A percentile compares a stretch with the other conserved stretches of the same genome.
These are phyloP conservation scores for Cladorrhinum sp. DNA, from an alignment of 2,329 filamentous ascomycete species.

Conservation along the genomic window DNA sequence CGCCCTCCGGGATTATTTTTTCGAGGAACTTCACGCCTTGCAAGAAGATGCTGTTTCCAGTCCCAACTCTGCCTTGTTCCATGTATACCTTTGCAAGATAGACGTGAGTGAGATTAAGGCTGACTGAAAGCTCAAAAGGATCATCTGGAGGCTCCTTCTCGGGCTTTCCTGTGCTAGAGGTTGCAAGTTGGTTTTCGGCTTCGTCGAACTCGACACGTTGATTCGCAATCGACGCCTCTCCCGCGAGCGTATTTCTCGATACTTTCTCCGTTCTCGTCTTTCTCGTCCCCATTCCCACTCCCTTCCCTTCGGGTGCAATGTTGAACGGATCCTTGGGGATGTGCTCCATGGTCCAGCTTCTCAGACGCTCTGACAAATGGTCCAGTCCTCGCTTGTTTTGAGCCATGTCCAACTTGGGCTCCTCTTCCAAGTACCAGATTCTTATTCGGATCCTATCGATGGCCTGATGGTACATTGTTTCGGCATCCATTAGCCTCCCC, in stretches of 20 bases:
- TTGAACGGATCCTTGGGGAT: not conserved
- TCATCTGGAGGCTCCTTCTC: not conserved
- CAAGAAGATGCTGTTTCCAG: constrained; percentile 2
- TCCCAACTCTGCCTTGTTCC: not conserved
- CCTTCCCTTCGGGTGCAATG: not conserved
- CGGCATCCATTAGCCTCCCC: constrained; percentile 12
- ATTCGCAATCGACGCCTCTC: no score
- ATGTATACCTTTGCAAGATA: constrained; percentile 12
- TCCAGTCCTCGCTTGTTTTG: no score
- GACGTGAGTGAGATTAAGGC: not conserved
- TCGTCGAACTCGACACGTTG: no score
- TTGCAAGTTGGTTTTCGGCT: not conserved
- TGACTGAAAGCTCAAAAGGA: not conserved
- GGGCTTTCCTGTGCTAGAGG: not conserved
- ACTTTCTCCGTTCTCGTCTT: no score
- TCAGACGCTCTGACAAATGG: no score
- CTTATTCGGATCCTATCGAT: constrained; percentile 1
- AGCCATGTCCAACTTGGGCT: no score
- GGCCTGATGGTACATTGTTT: constrained; percentile 1
- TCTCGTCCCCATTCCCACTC: not conserved
- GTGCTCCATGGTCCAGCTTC: no score
- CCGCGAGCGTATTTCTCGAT: no score
- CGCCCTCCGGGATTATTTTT: not conserved
- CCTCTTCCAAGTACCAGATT: not conserved
- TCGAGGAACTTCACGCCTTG: not conserved